Base-by-base conservation (phyloP, 2,329 filamentous ascomycete genomes). In the Colletotrichum sp. region DNA sequence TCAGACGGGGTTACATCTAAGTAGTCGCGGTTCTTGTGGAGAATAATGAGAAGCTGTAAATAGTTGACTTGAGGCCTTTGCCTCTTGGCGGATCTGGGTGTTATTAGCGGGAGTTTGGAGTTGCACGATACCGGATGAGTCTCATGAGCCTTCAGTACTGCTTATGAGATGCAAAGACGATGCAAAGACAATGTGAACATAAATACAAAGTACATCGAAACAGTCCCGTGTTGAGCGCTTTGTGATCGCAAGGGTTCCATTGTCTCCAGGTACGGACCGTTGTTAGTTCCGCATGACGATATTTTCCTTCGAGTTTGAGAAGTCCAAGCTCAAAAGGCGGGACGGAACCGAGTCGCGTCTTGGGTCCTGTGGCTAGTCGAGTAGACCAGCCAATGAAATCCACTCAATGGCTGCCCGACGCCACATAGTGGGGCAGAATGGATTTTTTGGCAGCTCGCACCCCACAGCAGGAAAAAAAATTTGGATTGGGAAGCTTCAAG, bases 401-500 rank as follows among this genome's bases (percentile, higher is more conserved):
- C 27, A 5, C 4, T 63, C 68, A 74, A 74, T 74, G 68, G 72
- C 55, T n/a, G 21, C 8, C 6, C 21, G 34, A 54, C 72, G 72
- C 72, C 72, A 74, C 68, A 72, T 4, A 31, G 68, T 67, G 72
- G 72, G 24, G 11, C 63, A 6, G 43, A 13, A 58, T 31, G 72
- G 43, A 58, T 71, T 66, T 67, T 70, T 66, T 64, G 66, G 66
- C 58, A 75, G 74, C 74, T 75, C 57, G 58, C 43, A 51, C 75
- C 75, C 75, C 75, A 76, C 75, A 76, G 55, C 64, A 64, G 65
- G 70, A 77, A 78, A 78, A 78, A 78, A 77, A 74, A 74, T 71
- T 74, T 74, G 72, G 72, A 76, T 76, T 77, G 62, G 74, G 76
- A 75, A 76, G 75, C 73, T 74, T 70, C 62, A 65, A 76, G 69